Evolutionary conservation across 352 stramenopile species (phyloP).

Genomic region (Phytophthora pseudosyringae): DNA sequence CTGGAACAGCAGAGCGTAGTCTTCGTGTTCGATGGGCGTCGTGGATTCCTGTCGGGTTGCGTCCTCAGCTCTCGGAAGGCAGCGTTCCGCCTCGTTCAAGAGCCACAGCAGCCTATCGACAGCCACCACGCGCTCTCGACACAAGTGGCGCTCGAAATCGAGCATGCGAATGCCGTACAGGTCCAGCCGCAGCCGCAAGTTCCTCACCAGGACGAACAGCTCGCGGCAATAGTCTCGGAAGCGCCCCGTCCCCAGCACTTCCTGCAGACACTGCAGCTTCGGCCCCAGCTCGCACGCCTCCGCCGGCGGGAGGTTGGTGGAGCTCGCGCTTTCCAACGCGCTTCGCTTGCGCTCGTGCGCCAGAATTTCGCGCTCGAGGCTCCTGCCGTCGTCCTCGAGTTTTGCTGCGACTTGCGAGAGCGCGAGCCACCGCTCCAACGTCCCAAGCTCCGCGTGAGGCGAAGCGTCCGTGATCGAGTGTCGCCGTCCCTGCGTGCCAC

Average conservation of each 20-base stretch:
- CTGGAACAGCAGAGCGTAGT: conserved; percentile 56
- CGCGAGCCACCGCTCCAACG: conserved; percentile 33
- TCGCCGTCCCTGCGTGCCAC: conserved; percentile 8
- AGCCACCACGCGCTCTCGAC: conserved; percentile 19
- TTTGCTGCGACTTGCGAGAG: conserved; percentile 23
- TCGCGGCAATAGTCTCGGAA: conserved; percentile 56
- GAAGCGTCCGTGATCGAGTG: conserved; percentile 16
- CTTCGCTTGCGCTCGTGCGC: conserved; percentile 26
- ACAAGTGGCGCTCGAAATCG: conserved; percentile 29
- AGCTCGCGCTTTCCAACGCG: conserved; percentile 14
- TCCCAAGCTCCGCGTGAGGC: conserved; percentile 3
- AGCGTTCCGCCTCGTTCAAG: conserved; percentile 22
- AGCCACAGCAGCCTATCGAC: conserved; percentile 24
- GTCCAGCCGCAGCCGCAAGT: conserved; percentile 35
- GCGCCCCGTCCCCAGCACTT: conserved; percentile 49
- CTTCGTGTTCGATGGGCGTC: conserved; percentile 40
- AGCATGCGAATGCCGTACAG: conserved; percentile 42
- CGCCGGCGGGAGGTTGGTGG: conserved; percentile 21
- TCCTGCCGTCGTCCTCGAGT: conserved; percentile 23
- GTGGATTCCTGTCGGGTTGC: neutral
- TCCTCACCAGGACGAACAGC: conserved; percentile 44
- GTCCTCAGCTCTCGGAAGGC: conserved; percentile 3
- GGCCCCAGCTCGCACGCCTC: conserved; percentile 39
- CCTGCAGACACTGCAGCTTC: conserved; percentile 58
- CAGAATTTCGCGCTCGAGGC: conserved; percentile 33